A percentile compares a stretch with the other conserved stretches of the same genome.
phyloP scores from a whole-genome alignment of 1,284 basidiomycete species.

The Malassezia sp. region DNA sequence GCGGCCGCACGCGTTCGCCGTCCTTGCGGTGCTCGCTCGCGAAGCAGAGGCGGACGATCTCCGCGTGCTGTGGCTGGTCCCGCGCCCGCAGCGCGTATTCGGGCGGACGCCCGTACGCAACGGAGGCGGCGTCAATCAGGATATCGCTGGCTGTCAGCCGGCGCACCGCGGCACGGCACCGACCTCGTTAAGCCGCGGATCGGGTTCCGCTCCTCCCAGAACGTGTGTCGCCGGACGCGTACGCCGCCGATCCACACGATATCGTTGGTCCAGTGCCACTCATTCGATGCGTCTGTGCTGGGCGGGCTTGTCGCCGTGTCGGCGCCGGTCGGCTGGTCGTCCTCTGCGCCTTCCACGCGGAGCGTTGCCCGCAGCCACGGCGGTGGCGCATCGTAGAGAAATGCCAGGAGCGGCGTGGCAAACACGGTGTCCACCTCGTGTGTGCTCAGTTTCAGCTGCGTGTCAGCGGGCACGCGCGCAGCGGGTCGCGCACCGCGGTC shows the following conservation, averaged over 20 bases:
- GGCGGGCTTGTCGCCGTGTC: too few relatives aligned
- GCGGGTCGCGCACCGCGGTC: slow-evolving; percentile 10
- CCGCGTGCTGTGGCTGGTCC: slow-evolving; percentile 23
- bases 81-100: slow-evolving; percentile 16
- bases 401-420: slow-evolving; percentile 31
- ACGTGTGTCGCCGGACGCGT: slow-evolving; percentile 30
- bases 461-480: not conserved
- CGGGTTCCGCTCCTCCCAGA: slow-evolving; percentile 39
- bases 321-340: too few relatives aligned
- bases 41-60: slow-evolving; percentile 31
- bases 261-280: slow-evolving; percentile 41
- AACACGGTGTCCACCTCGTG: slow-evolving; percentile 33
- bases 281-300: slow-evolving; percentile 19
- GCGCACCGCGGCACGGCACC: too few relatives aligned
- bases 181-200: slow-evolving; percentile 33
- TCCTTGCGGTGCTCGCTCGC: not conserved
- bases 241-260: slow-evolving; percentile 31
- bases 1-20: not conserved
- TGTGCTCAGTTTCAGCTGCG: slow-evolving; percentile 21
- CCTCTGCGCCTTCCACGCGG: slow-evolving; percentile 12
- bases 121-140: slow-evolving; percentile 27
- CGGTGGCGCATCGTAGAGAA: slow-evolving; percentile 30
- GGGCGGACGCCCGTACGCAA: slow-evolving; percentile 24
- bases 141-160: slow-evolving; percentile 25
- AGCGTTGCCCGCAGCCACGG: slow-evolving; percentile 15